Percentiles rank a stretch among this genome's conserved stretches.
Evolutionary conservation across 345 rosid genomes (phyloP).

Genomic region (Euclidium syriacum): DNA sequence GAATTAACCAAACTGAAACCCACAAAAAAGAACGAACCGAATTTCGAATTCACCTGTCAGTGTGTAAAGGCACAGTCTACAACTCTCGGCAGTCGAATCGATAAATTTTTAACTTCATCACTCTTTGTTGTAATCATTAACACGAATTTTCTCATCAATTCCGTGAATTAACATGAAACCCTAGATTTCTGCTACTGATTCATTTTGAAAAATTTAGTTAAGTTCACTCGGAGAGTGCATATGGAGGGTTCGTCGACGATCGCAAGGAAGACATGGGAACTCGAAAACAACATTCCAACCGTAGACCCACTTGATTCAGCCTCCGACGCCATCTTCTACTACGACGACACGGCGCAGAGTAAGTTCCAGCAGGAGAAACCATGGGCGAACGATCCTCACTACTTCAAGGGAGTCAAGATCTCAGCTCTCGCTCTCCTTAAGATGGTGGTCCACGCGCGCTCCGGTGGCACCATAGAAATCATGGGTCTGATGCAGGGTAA

Average conservation of each 20-base stretch:
- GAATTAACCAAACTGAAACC: background rate
- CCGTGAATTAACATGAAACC: background rate
- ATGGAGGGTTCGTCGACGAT: constrained; percentile 44
- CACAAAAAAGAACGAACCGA: background rate
- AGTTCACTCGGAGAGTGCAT: too few relatives aligned
- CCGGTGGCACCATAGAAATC: constrained; percentile 98
- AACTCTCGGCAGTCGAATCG: background rate
- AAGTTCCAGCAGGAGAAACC: constrained; percentile 76
- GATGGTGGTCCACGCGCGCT: constrained; percentile 99
- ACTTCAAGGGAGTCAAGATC: constrained; percentile 94
- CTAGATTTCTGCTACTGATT: background rate
- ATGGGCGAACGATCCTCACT: constrained; percentile 89
- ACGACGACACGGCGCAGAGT: constrained; percentile 26
- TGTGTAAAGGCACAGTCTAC: background rate
- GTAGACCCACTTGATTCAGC: constrained; percentile 37
- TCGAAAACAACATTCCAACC: constrained; percentile 78
- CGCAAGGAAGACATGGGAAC: constrained; percentile 98
- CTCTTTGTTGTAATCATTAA: background rate
- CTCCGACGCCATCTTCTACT: constrained; percentile 80
- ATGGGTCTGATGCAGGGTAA: constrained; percentile 99
- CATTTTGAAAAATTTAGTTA: too few relatives aligned
- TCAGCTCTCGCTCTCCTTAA: constrained; percentile 98
- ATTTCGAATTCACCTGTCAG: background rate
- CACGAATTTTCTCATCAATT: background rate
- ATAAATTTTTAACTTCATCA: background rate